Percentiles rank a stretch among this genome's conserved stretches.
These are phyloP conservation scores for Pseudogymnoascus sp. DNA, from an alignment of 2,329 filamentous ascomycete genomes.

Conservation along the genomic window DNA sequence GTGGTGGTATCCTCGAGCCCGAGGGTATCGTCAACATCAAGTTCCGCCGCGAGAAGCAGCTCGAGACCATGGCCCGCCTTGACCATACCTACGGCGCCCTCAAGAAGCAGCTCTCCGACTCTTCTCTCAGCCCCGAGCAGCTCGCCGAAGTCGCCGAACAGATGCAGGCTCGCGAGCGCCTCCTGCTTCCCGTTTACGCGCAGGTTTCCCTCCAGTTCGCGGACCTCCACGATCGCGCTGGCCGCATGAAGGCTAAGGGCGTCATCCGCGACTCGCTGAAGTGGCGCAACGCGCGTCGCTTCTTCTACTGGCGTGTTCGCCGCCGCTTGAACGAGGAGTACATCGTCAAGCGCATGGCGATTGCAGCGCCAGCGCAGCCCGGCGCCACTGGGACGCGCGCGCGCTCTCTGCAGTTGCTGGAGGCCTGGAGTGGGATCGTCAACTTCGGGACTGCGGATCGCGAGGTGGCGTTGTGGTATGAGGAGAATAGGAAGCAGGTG, in stretches of 20 bases:
- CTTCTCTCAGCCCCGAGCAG: slow-evolving; percentile 60
- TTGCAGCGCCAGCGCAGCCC: slow-evolving; percentile 34
- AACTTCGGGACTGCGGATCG: slow-evolving; percentile 73
- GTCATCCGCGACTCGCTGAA: slow-evolving; percentile 75
- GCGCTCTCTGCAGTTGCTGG: slow-evolving; percentile 63
- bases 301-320: slow-evolving; percentile 99
- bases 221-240: slow-evolving; percentile 91
- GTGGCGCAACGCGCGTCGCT: slow-evolving; percentile 84
- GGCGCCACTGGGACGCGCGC: slow-evolving; percentile 46
- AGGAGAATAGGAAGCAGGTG: slow-evolving; percentile 80
- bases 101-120: slow-evolving; percentile 65
- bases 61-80: slow-evolving; percentile 92
- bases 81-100: slow-evolving; percentile 77
- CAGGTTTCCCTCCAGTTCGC: slow-evolving; percentile 97
- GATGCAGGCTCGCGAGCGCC: slow-evolving; percentile 78
- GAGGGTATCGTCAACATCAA: slow-evolving; percentile 99
- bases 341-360: slow-evolving; percentile 80
- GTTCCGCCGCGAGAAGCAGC: slow-evolving; percentile 93
- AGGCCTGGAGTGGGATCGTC: slow-evolving; percentile 72
- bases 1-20: slow-evolving; percentile 93
- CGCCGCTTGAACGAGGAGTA: slow-evolving; percentile 95
- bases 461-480: slow-evolving; percentile 88
- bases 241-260: slow-evolving; percentile 97
- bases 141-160: slow-evolving; percentile 70
- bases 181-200: slow-evolving; percentile 82